Conservation (phyloP, 305 asterid genomes). For the Solanum chacoense region DNA sequence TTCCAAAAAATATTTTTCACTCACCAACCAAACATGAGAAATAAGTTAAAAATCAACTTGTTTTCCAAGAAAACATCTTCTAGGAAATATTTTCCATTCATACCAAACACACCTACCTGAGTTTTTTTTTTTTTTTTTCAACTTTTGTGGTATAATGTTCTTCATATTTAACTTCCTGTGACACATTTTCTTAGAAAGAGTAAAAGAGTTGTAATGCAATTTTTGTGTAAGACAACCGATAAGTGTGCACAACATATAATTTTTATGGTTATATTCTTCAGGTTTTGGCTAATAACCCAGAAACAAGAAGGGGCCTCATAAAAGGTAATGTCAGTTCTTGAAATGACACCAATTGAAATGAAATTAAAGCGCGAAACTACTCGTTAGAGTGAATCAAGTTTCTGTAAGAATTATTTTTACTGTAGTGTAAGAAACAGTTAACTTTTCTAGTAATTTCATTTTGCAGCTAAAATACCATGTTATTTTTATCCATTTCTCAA, state of each 20-base stretch:
- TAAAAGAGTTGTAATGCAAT: background rate
- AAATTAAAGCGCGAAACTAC: background rate
- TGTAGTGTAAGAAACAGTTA: background rate
- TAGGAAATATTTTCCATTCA: background rate
- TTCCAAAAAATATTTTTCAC: background rate
- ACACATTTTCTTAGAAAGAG: background rate
- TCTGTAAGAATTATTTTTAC: background rate
- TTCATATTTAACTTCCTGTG: background rate
- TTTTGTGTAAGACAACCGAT: background rate
- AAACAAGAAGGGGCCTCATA: slow-evolving; percentile 3
- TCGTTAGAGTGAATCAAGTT: background rate
- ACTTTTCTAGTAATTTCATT: background rate
- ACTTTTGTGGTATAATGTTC: background rate
- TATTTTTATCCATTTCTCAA: slow-evolving; percentile 6
- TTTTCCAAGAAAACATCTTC: background rate
- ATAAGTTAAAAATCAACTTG: background rate
- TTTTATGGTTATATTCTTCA: background rate
- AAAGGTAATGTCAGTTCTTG: background rate
- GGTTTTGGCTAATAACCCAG: slow-evolving; percentile 6
- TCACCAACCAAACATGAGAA: background rate
- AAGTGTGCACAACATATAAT: background rate
- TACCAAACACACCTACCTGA: background rate
- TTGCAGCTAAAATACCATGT: slow-evolving; percentile 4
- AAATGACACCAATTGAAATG: background rate
- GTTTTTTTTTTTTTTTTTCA: background rate